Evolutionary conservation across 73 alveolate genomes (phyloP).

Genomic region (Stentor roeselii): DNA sequence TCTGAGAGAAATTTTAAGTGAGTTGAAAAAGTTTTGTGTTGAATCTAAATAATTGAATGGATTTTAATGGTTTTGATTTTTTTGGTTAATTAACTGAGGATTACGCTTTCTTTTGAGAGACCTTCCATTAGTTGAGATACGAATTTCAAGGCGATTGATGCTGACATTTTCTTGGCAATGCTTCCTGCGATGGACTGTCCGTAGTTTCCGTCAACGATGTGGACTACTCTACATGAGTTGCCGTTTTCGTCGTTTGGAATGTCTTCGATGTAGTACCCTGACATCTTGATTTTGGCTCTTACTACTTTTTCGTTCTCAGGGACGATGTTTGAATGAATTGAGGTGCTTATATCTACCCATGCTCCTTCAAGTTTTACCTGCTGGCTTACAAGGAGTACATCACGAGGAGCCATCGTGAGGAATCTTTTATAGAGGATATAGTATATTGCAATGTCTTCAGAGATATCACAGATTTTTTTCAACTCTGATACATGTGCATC

Average conservation of each 20-base stretch:
- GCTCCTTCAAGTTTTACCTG: not conserved
- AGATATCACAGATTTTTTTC: slow-evolving; percentile 7
- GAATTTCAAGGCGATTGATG: not conserved
- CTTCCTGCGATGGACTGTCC: not conserved
- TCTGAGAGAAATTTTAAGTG: no score
- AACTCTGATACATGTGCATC: not conserved
- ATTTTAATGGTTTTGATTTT: no score
- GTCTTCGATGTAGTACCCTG: slow-evolving; percentile 6
- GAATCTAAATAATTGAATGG: no score
- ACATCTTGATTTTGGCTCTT: not conserved
- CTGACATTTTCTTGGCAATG: not conserved
- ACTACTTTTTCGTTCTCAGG: not conserved
- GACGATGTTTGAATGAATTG: not conserved
- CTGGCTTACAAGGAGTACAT: slow-evolving; percentile 15
- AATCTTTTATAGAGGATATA: not conserved
- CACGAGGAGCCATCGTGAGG: slow-evolving; percentile 20
- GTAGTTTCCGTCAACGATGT: not conserved
- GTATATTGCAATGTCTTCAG: not conserved
- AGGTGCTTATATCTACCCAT: not conserved
- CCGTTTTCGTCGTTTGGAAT: slow-evolving; percentile 15
- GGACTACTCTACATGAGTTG: not conserved
- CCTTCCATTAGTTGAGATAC: not conserved
- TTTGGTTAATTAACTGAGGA: no score
- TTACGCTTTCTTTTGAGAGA: no score
- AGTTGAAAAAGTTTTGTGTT: no score